These are phyloP conservation scores for Knufia fluminis DNA, from an alignment of 2,329 filamentous ascomycete species.

Conservation along the genomic window DNA sequence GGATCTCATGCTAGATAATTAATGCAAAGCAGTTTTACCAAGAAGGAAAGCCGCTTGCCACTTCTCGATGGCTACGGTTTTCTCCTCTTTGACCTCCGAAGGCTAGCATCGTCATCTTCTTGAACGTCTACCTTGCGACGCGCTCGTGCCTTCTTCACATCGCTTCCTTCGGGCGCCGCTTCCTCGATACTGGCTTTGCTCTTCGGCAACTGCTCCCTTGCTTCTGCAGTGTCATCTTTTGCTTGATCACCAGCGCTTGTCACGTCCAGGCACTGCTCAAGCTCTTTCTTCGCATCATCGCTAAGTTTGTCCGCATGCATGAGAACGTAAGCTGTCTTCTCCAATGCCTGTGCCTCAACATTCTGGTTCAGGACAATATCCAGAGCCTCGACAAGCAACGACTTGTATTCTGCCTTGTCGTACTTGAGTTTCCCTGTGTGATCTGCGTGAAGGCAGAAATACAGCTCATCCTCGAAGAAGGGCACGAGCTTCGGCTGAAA, in stretches of 20 bases:
- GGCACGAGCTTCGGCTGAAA: slow-evolving; percentile 26
- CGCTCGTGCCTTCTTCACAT: background rate
- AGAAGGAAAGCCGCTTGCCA: background rate
- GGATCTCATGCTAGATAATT: background rate
- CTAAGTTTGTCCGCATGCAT: slow-evolving; percentile 16
- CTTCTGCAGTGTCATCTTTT: background rate
- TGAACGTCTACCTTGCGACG: background rate
- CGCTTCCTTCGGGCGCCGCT: background rate
- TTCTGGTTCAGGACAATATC: slow-evolving; percentile 8
- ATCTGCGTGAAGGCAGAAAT: slow-evolving; percentile 30
- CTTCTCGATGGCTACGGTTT: background rate
- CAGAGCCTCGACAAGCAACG: slow-evolving; percentile 12
- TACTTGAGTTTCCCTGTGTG: slow-evolving; percentile 32
- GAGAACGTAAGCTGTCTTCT: slow-evolving; percentile 21
- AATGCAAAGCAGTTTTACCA: background rate
- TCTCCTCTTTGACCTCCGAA: slow-evolving; percentile 4
- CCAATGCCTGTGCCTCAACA: slow-evolving; percentile 15
- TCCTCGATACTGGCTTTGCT: background rate
- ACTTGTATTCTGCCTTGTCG: slow-evolving; percentile 31
- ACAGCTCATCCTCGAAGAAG: slow-evolving; percentile 38
- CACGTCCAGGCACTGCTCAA: slow-evolving; percentile 6
- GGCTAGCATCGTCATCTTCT: background rate
- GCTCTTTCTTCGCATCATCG: slow-evolving; percentile 7
- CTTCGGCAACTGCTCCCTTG: background rate
- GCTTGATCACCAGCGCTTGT: background rate